phyloP scores from a whole-genome alignment of 108 stramenopile genomes.

The Tribonema minus region DNA sequence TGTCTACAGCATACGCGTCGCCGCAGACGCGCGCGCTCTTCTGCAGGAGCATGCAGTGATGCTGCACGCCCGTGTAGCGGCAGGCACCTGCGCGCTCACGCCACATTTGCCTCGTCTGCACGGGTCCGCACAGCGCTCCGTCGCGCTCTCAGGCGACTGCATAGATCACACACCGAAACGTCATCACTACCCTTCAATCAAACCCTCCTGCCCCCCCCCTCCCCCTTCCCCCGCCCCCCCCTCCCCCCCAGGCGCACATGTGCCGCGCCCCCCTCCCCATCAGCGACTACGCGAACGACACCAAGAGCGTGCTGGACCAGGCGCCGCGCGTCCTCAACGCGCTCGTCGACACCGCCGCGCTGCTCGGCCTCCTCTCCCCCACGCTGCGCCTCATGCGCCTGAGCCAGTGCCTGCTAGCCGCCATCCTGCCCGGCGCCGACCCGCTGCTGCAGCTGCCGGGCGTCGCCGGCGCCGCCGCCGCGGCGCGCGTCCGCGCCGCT shows the following conservation, averaged over 20 bases:
- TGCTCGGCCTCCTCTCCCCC: conserved; percentile 48
- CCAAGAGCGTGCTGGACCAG: conserved; percentile 87
- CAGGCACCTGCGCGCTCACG: too few species aligned
- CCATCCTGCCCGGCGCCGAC: conserved; percentile 19
- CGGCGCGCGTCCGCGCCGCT: conserved; percentile 8
- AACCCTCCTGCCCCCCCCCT: too few species aligned
- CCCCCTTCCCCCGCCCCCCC: too few species aligned
- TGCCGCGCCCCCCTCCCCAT: conserved; percentile 79
- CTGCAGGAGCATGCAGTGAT: too few species aligned
- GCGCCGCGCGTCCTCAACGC: conserved; percentile 88
- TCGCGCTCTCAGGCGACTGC: too few species aligned
- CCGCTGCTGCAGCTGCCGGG: conserved; percentile 40
- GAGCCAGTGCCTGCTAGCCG: conserved; percentile 35
- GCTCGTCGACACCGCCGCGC: conserved; percentile 80
- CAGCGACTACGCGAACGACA: conserved; percentile 94
- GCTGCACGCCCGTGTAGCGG: too few species aligned
- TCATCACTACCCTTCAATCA: too few species aligned
- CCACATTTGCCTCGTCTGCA: too few species aligned
- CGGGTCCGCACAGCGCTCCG: too few species aligned
- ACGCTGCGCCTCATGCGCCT: conserved; percentile 39
- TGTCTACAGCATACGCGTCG: too few species aligned
- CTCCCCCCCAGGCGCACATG: conserved; percentile 66
- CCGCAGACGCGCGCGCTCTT: too few species aligned
- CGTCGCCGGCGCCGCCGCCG: conserved; percentile 3
- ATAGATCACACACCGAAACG: too few species aligned